Evolutionary conservation across 495 filamentous ascomycete genomes (phyloP).

Genomic region (Penicillium bialowiezense): DNA sequence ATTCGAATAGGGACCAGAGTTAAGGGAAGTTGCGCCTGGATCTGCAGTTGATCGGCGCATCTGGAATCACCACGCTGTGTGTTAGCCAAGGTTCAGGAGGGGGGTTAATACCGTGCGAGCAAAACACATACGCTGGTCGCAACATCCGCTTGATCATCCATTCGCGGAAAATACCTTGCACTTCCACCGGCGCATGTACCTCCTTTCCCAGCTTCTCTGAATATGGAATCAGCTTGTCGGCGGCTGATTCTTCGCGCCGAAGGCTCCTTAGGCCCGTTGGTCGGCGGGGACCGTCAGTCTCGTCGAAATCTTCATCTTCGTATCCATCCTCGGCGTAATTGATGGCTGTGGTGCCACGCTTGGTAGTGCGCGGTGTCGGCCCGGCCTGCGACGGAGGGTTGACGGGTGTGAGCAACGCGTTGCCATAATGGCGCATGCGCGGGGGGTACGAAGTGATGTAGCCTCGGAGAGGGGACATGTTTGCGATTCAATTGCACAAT

Average conservation of each 20-base stretch:
- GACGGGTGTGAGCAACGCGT: constrained; percentile 87
- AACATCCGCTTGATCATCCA: constrained; percentile 84
- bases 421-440: constrained; percentile 85
- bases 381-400: constrained; percentile 65
- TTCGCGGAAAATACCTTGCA: constrained; percentile 88
- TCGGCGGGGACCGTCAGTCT: constrained; percentile 72
- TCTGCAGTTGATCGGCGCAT: constrained; percentile 65
- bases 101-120: too few species aligned
- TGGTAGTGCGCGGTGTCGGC: constrained; percentile 80
- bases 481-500: constrained; percentile 36
- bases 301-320: constrained; percentile 93
- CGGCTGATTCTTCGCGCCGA: constrained; percentile 68
- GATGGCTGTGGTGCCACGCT: constrained; percentile 91
- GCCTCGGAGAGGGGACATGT: constrained; percentile 72
- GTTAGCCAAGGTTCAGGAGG: constrained; percentile 5
- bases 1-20: constrained; percentile 95
- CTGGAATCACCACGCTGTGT: constrained; percentile 18
- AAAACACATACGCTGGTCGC: constrained; percentile 41
- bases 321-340: constrained; percentile 97
- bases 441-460: constrained; percentile 90
- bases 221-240: constrained; percentile 53
- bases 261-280: constrained; percentile 83
- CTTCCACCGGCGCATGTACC: constrained; percentile 69
- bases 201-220: constrained; percentile 83
- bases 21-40: constrained; percentile 80